phyloP scores from a whole-genome alignment of 805 yeast genomes.

The Candida pini region DNA sequence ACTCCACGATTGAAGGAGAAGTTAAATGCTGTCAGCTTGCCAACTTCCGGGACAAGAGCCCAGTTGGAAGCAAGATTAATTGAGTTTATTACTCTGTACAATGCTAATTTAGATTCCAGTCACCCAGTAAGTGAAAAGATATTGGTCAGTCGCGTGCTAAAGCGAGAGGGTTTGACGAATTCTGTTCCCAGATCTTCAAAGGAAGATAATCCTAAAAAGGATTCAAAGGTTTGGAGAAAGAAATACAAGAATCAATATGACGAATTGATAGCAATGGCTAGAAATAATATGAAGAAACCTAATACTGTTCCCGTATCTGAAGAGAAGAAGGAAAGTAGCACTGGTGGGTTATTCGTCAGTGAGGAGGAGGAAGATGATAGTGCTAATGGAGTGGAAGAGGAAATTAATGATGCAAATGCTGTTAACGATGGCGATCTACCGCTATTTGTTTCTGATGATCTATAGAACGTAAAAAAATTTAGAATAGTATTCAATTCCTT shows the following conservation, averaged over 20 bases:
- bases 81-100: conserved; percentile 72
- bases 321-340: too few species aligned
- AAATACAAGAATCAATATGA: conserved; percentile 20
- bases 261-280: conserved; percentile 23
- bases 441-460: too few species aligned
- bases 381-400: too few species aligned
- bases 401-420: too few species aligned
- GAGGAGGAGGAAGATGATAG: too few species aligned
- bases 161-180: conserved; percentile 54
- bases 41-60: conserved; percentile 56
- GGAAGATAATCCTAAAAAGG: conserved; percentile 19
- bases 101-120: conserved; percentile 72
- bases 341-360: too few species aligned
- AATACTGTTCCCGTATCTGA: too few species aligned
- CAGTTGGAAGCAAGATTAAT: conserved; percentile 67
- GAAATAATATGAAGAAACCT: conserved; percentile 9
- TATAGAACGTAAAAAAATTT: too few species aligned
- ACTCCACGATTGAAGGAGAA: conserved; percentile 58
- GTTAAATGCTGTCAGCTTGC: conserved; percentile 47
- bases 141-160: conserved; percentile 48
- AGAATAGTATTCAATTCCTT: too few species aligned
- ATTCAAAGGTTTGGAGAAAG: conserved; percentile 18
- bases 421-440: too few species aligned
- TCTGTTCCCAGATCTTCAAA: conserved; percentile 9
- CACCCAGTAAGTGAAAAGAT: conserved; percentile 55